phyloP scores from a whole-genome alignment of 371 early-diverging fungal genomes.

The Batrachochytrium dendrobatidis region DNA sequence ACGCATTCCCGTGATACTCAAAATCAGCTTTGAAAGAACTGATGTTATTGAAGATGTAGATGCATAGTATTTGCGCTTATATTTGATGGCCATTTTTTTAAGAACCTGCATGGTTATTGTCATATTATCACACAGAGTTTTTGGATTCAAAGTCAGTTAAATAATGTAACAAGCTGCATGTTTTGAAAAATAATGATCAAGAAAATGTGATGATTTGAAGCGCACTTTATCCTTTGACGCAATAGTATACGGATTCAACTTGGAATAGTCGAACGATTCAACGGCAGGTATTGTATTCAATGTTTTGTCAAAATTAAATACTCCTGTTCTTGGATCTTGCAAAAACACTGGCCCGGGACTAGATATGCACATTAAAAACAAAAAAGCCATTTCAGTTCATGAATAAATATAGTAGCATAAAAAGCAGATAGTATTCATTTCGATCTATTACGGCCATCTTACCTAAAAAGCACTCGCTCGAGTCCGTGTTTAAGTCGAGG shows the following conservation, averaged over 20 bases:
- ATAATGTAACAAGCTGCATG: not conserved
- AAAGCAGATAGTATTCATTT: not conserved
- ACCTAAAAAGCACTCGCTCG: conserved; percentile 76
- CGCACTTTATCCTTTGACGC: conserved; percentile 67
- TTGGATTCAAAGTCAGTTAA: not conserved
- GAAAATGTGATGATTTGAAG: not conserved
- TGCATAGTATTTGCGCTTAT: conserved; percentile 56
- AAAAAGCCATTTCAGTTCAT: not conserved
- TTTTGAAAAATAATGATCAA: not conserved
- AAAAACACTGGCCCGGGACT: conserved; percentile 82
- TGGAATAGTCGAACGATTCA: conserved; percentile 67
- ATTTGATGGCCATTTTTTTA: conserved; percentile 35
- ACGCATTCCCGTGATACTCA: conserved; percentile 60
- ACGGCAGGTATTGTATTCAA: conserved; percentile 72
- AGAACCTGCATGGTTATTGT: conserved; percentile 42
- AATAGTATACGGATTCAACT: conserved; percentile 66
- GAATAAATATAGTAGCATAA: not conserved
- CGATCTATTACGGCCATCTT: conserved; percentile 9
- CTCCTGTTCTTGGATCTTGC: conserved; percentile 68
- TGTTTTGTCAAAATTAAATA: conserved; percentile 72
- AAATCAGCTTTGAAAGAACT: conserved; percentile 70
- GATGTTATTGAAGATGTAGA: conserved; percentile 87
- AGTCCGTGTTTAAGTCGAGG: conserved; percentile 62
- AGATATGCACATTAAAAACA: not conserved
- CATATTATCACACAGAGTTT: not conserved